Evolutionary conservation across 1,284 basidiomycete genomes (phyloP).

Genomic region (Pterulicium gracile): DNA sequence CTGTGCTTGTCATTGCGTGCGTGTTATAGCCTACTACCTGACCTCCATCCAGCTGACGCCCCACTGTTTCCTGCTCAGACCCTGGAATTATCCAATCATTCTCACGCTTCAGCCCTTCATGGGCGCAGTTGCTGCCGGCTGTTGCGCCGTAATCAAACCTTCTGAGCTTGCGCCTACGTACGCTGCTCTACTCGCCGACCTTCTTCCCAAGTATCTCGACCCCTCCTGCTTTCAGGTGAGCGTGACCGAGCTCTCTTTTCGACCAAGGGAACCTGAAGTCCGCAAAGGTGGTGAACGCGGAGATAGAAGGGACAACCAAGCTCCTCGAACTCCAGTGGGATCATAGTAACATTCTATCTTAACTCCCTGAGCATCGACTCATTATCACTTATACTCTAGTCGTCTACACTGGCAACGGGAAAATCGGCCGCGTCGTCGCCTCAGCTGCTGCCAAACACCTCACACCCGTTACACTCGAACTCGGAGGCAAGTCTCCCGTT

Average conservation of each 20-base stretch:
- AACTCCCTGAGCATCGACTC: neutral
- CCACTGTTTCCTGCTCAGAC: constrained; percentile 12
- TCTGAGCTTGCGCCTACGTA: constrained; percentile 45
- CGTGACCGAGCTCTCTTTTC: neutral
- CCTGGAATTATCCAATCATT: constrained; percentile 32
- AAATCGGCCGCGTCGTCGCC: constrained; percentile 55
- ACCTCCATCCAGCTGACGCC: neutral
- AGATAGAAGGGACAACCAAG: constrained; percentile 36
- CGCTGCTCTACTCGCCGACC: constrained; percentile 37
- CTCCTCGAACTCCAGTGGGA: constrained; percentile 48
- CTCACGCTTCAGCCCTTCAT: constrained; percentile 25
- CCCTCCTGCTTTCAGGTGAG: constrained; percentile 12
- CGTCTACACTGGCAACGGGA: constrained; percentile 38
- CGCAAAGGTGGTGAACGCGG: constrained; percentile 43
- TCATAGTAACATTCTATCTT: constrained; percentile 33
- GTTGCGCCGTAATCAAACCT: constrained; percentile 44
- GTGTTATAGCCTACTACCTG: constrained; percentile 7
- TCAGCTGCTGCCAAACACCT: constrained; percentile 61
- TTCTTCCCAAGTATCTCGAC: constrained; percentile 56
- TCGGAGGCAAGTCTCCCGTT: constrained; percentile 35
- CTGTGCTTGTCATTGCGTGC: constrained; percentile 29
- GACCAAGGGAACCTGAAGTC: constrained; percentile 6
- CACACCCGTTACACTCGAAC: constrained; percentile 57
- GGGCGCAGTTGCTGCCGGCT: constrained; percentile 50
- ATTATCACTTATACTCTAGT: constrained; percentile 18